Evolutionary conservation across 164 flowering plant species (phyloP), one percentile per base, ranked within the genome.

Genomic region (Sextonia rubra): DNA sequence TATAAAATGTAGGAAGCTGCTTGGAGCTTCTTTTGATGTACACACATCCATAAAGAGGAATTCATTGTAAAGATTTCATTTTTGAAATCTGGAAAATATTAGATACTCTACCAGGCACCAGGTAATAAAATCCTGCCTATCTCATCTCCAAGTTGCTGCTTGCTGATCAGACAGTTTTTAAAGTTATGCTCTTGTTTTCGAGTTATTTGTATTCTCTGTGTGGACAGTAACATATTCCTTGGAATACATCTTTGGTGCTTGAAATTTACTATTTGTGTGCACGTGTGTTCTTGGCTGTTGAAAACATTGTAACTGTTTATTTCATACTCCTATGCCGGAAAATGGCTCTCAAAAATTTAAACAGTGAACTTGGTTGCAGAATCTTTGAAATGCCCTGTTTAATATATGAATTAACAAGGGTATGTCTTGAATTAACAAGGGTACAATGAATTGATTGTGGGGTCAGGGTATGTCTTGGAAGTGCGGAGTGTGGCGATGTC

Each of bases 1-100:
- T 80, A 83, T 62, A 71, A 61, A 76, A 80, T 79, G 77, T 23
- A 17, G 64, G 80, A 78, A 80, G 72, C 69, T 73, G 73, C 73
- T 73, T 74, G 74, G 79, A 73, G 76, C 73, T 61, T 62, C 58
- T 62, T 61, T 74, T 69, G 32, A 29, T 78, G 77, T 75, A 72
- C 75, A 75, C 79, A 74, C 29, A 49, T 71, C 77, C 76, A 52
- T 47, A 26, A 67, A 66, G 73, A 22, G 74, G 69, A 75, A 71
- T 76, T 71, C 25, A 49, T 67, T 78, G 79, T 79, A 81, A 77
- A 75, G 81, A 83, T 71, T 75, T 82, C 81, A 66, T 78, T 80
- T 83, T 80, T 76, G 82, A 83, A 73, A 77, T 70, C 73, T 37
- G 66, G 69, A 75, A 70, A 73, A 69, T 69, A 56, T 65, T 73